phyloP scores from a whole-genome alignment of 2,329 filamentous ascomycete species.

The Graphilbum fragrans region DNA sequence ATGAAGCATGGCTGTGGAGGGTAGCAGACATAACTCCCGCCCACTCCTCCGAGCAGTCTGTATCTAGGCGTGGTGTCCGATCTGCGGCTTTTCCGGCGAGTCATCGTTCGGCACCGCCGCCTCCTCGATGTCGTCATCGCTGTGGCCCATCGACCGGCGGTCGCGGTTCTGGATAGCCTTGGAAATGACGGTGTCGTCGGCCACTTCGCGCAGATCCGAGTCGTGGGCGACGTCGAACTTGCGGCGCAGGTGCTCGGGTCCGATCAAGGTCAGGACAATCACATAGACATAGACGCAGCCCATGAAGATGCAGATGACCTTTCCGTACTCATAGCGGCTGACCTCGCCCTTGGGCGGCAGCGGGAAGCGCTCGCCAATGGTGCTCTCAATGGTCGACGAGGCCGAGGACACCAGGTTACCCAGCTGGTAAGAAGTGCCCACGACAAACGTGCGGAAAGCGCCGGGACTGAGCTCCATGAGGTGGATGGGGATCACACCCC shows the following conservation, averaged over 20 bases:
- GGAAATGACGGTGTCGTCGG: constrained; percentile 23
- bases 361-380: constrained; percentile 63
- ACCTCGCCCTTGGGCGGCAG: constrained; percentile 38
- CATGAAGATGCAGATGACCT: constrained; percentile 87
- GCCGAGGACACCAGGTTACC: constrained; percentile 62
- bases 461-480: constrained; percentile 66
- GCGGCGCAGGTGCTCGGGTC: constrained; percentile 40
- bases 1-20: no score
- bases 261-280: constrained; percentile 50
- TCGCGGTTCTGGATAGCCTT: constrained; percentile 12
- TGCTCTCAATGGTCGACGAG: constrained; percentile 64
- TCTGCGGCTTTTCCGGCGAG: constrained; percentile 4
- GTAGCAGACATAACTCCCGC: no score
- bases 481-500: constrained; percentile 67
- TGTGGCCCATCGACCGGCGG: constrained; percentile 10
- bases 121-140: constrained; percentile 11
- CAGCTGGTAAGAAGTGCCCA: constrained; percentile 64
- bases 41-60: no score
- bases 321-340: constrained; percentile 60
- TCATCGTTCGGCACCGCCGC: constrained; percentile 5
- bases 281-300: constrained; percentile 60
- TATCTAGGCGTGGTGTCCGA: background rate
- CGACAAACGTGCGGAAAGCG: constrained; percentile 61
- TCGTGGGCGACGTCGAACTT: constrained; percentile 39
- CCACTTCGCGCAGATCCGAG: constrained; percentile 32